Conservation (phyloP, 1,284 basidiomycete genomes). For the Mycena sp. region DNA sequence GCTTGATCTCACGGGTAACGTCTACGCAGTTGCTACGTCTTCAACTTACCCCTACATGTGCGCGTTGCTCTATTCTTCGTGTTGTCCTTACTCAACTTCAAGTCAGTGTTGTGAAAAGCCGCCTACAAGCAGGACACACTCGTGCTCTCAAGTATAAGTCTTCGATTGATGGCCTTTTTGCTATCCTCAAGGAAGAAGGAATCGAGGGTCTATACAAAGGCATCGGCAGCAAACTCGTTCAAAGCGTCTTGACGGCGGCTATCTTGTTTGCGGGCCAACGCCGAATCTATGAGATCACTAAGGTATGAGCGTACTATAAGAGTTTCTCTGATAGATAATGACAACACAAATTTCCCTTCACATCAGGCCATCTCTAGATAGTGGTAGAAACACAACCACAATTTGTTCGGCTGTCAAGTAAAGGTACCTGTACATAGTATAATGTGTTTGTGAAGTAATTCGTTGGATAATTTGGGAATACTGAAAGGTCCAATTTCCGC, state of each 20-base stretch:
- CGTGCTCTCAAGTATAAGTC: constrained; percentile 75
- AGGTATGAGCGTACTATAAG: constrained; percentile 45
- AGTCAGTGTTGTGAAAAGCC: constrained; percentile 81
- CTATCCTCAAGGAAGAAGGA: constrained; percentile 82
- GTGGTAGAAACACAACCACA: too few relatives aligned
- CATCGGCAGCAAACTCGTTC: constrained; percentile 84
- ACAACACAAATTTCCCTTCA: not conserved
- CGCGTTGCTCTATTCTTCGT: constrained; percentile 29
- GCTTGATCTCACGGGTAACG: not conserved
- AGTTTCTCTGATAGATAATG: not conserved
- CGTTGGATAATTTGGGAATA: too few relatives aligned
- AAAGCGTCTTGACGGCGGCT: constrained; percentile 91
- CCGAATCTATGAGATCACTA: constrained; percentile 76
- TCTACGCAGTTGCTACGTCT: constrained; percentile 70
- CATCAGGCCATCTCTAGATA: constrained; percentile 15
- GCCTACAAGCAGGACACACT: constrained; percentile 80
- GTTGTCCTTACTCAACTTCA: constrained; percentile 4
- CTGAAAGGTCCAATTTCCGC: too few relatives aligned
- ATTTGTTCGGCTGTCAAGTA: too few relatives aligned
- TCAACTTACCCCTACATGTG: constrained; percentile 85
- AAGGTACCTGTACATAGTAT: too few relatives aligned
- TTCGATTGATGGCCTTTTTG: constrained; percentile 72
- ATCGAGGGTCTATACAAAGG: constrained; percentile 87
- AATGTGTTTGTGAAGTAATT: too few relatives aligned
- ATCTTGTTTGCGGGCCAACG: constrained; percentile 89